Percentiles rank a stretch among this genome's conserved stretches.
Conservation (phyloP, 257 asterid species). For the Voacanga thouarsii region DNA sequence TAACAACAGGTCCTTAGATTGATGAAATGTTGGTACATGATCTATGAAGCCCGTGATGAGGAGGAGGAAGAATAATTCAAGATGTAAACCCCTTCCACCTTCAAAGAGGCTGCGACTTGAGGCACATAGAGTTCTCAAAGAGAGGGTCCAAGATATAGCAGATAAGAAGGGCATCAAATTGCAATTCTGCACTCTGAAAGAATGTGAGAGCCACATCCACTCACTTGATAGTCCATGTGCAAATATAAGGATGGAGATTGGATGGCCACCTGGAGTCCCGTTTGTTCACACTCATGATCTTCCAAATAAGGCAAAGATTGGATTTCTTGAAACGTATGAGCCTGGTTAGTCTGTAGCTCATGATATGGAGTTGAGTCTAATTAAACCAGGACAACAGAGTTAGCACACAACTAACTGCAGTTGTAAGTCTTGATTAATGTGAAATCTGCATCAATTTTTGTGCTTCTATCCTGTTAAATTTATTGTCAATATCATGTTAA, state of each 20-base stretch:
- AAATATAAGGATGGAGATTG: conserved; percentile 79
- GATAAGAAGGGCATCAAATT: conserved; percentile 93
- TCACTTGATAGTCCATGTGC: conserved; percentile 89
- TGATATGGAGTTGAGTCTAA: conserved; percentile 62
- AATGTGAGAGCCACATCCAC: conserved; percentile 86
- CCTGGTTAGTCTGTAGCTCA: conserved; percentile 95
- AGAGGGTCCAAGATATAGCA: conserved; percentile 95
- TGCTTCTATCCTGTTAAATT: not conserved
- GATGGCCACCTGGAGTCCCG: conserved; percentile 97
- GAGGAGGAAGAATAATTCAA: conserved; percentile 57
- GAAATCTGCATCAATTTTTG: conserved; percentile 10
- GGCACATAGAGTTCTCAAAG: conserved; percentile 97
- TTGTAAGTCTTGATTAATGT: conserved; percentile 29
- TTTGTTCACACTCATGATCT: conserved; percentile 99
- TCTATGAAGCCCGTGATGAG: conserved; percentile 58
- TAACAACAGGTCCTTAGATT: conserved; percentile 78
- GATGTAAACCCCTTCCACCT: conserved; percentile 90
- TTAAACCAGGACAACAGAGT: conserved; percentile 36
- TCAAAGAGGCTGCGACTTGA: conserved; percentile 92
- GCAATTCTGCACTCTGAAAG: conserved; percentile 92
- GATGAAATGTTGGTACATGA: conserved; percentile 94
- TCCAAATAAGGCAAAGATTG: conserved; percentile 98
- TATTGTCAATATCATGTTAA: not conserved
- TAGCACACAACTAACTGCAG: conserved; percentile 32
- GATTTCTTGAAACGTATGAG: conserved; percentile 95